These are phyloP conservation scores for Apiotrichum domesticum DNA, from an alignment of 1,284 basidiomycete species.

Conservation along the genomic window DNA sequence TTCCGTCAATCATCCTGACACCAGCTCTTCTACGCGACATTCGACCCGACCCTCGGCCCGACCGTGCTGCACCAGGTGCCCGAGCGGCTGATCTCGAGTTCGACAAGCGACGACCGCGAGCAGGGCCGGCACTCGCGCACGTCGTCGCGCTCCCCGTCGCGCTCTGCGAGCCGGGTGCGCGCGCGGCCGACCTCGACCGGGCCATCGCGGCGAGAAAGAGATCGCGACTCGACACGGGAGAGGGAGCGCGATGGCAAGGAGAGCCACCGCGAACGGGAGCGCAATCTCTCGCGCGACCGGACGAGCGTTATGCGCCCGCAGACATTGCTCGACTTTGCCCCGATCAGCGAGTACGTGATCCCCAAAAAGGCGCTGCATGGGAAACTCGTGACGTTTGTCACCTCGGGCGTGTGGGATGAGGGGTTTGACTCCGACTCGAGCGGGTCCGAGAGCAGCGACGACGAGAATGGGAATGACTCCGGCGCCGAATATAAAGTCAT, in stretches of 20 bases:
- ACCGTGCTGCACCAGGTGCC: slow-evolving; percentile 46
- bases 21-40: slow-evolving; percentile 47
- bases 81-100: slow-evolving; percentile 43
- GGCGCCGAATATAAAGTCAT: slow-evolving; percentile 62
- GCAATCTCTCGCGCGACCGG: not conserved
- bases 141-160: slow-evolving; percentile 15
- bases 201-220: not conserved
- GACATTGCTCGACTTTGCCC: slow-evolving; percentile 78
- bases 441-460: slow-evolving; percentile 1
- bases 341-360: slow-evolving; percentile 90
- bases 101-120: slow-evolving; percentile 1
- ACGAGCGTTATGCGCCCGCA: slow-evolving; percentile 2
- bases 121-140: slow-evolving; percentile 3
- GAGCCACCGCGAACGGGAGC: not conserved
- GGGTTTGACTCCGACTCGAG: slow-evolving; percentile 20
- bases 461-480: slow-evolving; percentile 7
- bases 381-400: slow-evolving; percentile 63
- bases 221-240: too few relatives aligned
- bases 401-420: slow-evolving; percentile 20
- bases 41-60: slow-evolving; percentile 43
- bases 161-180: slow-evolving; percentile 24
- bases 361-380: slow-evolving; percentile 82
- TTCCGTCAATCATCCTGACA: slow-evolving; percentile 22
- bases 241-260: too few relatives aligned
- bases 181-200: not conserved